phyloP scores from a whole-genome alignment of 495 filamentous ascomycete species.

The Xanthoparmelia taractica region DNA sequence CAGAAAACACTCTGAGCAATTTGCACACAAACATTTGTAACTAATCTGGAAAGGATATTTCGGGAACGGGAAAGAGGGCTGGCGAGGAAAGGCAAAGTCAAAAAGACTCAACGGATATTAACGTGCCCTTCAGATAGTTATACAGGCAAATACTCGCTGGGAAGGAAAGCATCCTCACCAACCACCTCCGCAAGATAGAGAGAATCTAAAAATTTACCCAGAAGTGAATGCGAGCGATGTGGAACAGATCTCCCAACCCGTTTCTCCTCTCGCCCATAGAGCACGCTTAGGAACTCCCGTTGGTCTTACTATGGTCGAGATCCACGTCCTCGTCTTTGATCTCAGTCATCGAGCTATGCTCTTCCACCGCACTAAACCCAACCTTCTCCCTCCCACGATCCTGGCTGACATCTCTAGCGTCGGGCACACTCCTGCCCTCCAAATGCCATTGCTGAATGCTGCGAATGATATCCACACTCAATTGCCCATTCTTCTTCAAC shows the following conservation, averaged over 20 bases:
- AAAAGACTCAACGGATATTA: not conserved
- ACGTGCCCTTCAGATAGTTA: not conserved
- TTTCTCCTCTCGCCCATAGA: not conserved
- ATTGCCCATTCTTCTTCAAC: slow-evolving; percentile 40
- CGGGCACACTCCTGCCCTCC: slow-evolving; percentile 36
- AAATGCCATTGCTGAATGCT: slow-evolving; percentile 43
- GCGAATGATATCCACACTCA: slow-evolving; percentile 42
- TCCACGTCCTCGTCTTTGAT: slow-evolving; percentile 25
- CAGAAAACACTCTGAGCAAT: not conserved
- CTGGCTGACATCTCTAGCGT: slow-evolving; percentile 35
- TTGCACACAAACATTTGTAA: not conserved
- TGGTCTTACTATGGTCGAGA: slow-evolving; percentile 3
- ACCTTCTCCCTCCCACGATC: slow-evolving; percentile 30
- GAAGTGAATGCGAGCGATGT: not conserved
- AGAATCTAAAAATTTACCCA: not conserved
- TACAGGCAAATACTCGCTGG: not conserved
- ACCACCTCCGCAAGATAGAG: not conserved
- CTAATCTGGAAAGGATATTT: not conserved
- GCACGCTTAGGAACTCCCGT: slow-evolving; percentile 18
- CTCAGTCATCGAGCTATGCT: slow-evolving; percentile 23
- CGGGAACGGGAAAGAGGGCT: not conserved
- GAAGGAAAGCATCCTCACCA: not conserved
- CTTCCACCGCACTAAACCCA: slow-evolving; percentile 27
- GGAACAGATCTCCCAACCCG: not conserved
- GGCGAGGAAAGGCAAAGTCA: too few species aligned